phyloP scores from a whole-genome alignment of 208 protist genomes.

The Leishmania braziliensis region DNA sequence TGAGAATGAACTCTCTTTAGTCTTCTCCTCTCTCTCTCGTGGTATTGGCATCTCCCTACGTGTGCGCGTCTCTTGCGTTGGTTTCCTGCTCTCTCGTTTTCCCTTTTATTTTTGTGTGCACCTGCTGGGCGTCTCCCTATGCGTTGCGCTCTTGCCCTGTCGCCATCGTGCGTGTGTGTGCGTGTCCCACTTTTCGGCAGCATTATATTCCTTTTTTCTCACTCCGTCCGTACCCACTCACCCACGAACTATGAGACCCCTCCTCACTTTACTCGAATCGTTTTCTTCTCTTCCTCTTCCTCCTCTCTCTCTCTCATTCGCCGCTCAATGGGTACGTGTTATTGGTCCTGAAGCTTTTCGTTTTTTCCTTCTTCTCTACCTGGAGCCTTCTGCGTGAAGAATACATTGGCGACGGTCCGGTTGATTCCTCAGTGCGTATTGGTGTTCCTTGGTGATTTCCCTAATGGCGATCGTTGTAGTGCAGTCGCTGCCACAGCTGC shows the following conservation, averaged over 20 bases:
- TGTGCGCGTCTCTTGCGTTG: background rate
- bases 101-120: background rate
- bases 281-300: background rate
- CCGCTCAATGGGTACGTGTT: background rate
- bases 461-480: background rate
- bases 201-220: background rate
- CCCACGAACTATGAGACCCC: background rate
- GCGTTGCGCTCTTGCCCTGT: background rate
- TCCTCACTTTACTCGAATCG: background rate
- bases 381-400: background rate
- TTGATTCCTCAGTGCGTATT: background rate
- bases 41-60: background rate
- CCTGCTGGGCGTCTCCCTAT: background rate
- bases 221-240: background rate
- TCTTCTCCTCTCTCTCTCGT: conserved; percentile 12
- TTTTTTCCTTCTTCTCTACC: background rate
- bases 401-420: background rate
- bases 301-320: background rate
- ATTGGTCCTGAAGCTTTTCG: background rate
- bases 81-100: background rate
- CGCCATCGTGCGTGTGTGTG: background rate
- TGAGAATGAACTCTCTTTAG: background rate
- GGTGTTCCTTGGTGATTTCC: background rate
- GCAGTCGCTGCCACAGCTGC: background rate
- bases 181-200: background rate